These are phyloP conservation scores for Bryopsis sp. DNA, from an alignment of 139 green algal species.

Conservation along the genomic window DNA sequence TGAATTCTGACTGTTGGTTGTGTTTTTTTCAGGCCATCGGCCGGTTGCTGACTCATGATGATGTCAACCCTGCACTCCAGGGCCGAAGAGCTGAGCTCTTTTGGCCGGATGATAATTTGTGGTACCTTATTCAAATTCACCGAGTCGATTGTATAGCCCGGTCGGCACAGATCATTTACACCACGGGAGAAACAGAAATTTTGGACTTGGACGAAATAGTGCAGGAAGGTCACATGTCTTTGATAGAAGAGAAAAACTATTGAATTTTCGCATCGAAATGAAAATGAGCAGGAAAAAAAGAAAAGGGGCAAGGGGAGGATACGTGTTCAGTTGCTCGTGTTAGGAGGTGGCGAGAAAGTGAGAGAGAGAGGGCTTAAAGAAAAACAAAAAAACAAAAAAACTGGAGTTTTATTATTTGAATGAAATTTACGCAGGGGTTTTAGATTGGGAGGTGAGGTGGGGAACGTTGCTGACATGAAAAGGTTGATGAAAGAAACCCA, in stretches of 20 bases:
- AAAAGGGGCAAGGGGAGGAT: too few species aligned
- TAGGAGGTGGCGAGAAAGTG: too few species aligned
- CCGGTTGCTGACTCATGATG: slow-evolving; percentile 12
- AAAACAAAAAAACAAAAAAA: too few species aligned
- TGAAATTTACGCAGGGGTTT: too few species aligned
- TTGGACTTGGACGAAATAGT: slow-evolving; percentile 51
- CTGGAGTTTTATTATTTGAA: too few species aligned
- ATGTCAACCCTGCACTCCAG: neutral
- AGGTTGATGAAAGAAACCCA: too few species aligned
- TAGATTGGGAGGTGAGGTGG: too few species aligned
- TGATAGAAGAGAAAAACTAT: slow-evolving; percentile 24
- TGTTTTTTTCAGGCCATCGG: neutral
- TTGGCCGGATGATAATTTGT: slow-evolving; percentile 19
- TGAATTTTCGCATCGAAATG: too few species aligned
- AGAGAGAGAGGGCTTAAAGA: too few species aligned
- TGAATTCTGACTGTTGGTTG: neutral
- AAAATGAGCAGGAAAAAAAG: too few species aligned
- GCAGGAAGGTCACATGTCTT: slow-evolving; percentile 46
- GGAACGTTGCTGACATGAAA: too few species aligned
- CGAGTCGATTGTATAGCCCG: neutral
- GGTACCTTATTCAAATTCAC: slow-evolving; percentile 20
- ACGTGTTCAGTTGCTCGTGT: too few species aligned
- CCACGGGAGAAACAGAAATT: slow-evolving; percentile 45
- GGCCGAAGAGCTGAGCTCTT: slow-evolving; percentile 14
- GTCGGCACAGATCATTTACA: slow-evolving; percentile 45